Evolutionary conservation across 2,329 filamentous ascomycete genomes (phyloP), one percentile per base, ranked within the genome.

Genomic region (Lasiodiplodia hormozganensis): DNA sequence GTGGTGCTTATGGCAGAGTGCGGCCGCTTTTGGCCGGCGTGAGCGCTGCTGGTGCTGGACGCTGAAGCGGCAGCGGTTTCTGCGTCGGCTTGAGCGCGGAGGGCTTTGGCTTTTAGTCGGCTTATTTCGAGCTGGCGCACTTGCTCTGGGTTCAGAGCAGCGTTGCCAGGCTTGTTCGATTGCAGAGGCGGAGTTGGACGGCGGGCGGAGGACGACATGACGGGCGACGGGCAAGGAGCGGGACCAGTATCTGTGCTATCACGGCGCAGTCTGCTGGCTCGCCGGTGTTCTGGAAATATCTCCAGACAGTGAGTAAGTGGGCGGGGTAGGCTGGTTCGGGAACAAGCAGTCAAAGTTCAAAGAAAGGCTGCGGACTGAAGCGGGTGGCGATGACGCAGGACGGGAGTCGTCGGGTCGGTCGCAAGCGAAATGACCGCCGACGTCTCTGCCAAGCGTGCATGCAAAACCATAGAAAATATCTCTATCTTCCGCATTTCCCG

Each of bases 31-130:
- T 88, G 89, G 6, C 91, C 89, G 73, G 84, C 84, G 51, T 69
- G 76, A 60, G 72, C 43, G 70, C 76, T 69, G 47, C 75, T 68
- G 67, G 76, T 69, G 43, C 75, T 68, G 67, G 76, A 49, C 68
- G 70, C 58, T 70, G 70, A 8, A 43, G 62, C 18, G n/a, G 34
- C 3, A 70, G 70, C 69, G 74, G 73, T 70, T 34, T 40, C 73
- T 69, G 90, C 88, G 40, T 90, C 89, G 69, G 87, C 87, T 75
- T 91, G 89, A 72, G 92, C 88, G 69, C 92, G 91, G 21, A 94
- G 84, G 2, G 94, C 94, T 85, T 97, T 98, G 67, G 96, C 93
- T 81, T 90, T 92, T 36, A 97, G 87, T 23, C 95, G 89, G 74
- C 90, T 94, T 78, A 95, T 89, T 88, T 97, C 95, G 77, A 88